Evolutionary conservation across 495 filamentous ascomycete genomes (phyloP).

Genomic region (Cercophora scortea): DNA sequence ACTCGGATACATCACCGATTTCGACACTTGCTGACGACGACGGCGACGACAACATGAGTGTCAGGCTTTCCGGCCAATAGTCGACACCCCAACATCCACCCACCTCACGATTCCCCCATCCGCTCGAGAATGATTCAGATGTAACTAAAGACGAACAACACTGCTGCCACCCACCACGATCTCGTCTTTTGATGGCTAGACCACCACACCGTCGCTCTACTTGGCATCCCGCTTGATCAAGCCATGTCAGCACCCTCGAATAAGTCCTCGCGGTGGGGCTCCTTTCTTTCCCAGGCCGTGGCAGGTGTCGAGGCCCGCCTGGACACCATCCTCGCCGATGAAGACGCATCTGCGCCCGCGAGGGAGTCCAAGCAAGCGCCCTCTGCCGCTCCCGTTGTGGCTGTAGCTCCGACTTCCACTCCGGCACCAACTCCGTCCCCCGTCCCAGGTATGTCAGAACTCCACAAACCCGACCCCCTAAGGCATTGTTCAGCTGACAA

Average conservation of each 20-base stretch:
- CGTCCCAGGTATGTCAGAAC: constrained; percentile 14
- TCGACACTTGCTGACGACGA: too few relatives aligned
- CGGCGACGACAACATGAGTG: too few relatives aligned
- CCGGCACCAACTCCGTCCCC: constrained; percentile 10
- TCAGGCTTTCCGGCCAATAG: too few relatives aligned
- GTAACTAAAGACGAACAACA: too few relatives aligned
- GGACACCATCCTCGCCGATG: constrained; percentile 84
- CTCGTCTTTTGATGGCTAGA: constrained; percentile 5
- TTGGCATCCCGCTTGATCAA: not conserved
- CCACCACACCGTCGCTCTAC: not conserved
- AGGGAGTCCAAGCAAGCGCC: constrained; percentile 19
- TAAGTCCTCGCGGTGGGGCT: constrained; percentile 58
- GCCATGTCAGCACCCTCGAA: constrained; percentile 26
- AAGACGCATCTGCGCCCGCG: constrained; percentile 35
- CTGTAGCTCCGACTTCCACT: not conserved
- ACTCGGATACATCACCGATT: too few relatives aligned
- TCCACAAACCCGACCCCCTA: not conserved
- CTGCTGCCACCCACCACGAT: too few relatives aligned
- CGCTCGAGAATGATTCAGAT: too few relatives aligned
- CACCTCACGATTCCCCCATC: too few relatives aligned
- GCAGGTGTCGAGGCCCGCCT: constrained; percentile 89
- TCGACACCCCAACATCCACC: too few relatives aligned
- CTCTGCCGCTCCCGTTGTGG: not conserved
- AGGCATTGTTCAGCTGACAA: constrained; percentile 7
- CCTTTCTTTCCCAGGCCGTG: constrained; percentile 84